A percentile compares a stretch with the other conserved stretches of the same genome.
phyloP scores from a whole-genome alignment of 148 eudicot genomes.

The Chenopodium quinoa region DNA sequence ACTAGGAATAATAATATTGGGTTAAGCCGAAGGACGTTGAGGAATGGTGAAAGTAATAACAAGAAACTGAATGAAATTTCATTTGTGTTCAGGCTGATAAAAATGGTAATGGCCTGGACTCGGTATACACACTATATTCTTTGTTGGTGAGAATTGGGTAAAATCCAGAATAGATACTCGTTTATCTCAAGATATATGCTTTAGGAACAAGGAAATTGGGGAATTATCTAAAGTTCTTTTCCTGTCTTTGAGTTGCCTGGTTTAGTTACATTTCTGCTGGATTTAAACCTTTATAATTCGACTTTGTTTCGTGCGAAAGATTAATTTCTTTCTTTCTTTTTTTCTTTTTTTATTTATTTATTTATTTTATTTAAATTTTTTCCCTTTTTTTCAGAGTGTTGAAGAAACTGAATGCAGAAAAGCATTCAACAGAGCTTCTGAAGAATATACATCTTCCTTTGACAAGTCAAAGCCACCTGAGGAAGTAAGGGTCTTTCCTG shows the following conservation, averaged over 20 bases:
- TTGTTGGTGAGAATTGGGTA: not conserved
- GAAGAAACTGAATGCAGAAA: constrained; percentile 96
- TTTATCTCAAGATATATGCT: not conserved
- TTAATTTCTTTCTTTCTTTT: no score
- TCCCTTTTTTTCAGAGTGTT: constrained; percentile 55
- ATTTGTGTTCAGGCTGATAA: no score
- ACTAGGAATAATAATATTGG: not conserved
- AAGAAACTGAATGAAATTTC: no score
- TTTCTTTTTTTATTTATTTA: not conserved
- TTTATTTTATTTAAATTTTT: no score
- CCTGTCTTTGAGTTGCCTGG: not conserved
- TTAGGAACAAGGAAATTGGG: no score
- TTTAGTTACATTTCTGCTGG: constrained; percentile 4
- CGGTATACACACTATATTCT: no score
- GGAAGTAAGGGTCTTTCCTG: constrained; percentile 59
- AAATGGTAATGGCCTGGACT: no score
- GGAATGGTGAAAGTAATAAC: not conserved
- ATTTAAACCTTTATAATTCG: not conserved
- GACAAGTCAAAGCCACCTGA: constrained; percentile 84
- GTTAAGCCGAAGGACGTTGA: not conserved
- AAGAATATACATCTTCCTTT: constrained; percentile 69
- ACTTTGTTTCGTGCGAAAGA: constrained; percentile 1
- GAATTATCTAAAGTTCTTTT: no score
- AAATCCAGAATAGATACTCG: no score
- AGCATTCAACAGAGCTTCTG: constrained; percentile 79